These are phyloP conservation scores for Hyphopichia khmerensis DNA, from an alignment of 1,139 yeast species.

Conservation along the genomic window DNA sequence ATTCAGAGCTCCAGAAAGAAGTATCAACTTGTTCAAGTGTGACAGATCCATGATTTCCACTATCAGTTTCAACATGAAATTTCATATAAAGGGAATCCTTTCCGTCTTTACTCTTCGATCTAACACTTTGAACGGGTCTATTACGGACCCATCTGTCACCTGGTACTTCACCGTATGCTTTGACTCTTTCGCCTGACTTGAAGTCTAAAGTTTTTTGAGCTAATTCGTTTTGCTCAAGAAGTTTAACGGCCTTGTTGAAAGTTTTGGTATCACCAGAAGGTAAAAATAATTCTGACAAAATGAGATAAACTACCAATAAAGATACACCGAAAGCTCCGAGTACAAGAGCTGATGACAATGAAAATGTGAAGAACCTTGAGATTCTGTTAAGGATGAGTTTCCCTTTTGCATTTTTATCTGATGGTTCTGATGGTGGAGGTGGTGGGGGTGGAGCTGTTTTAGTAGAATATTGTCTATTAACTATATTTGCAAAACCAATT, in stretches of 20 bases:
- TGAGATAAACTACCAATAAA: slow-evolving; percentile 70
- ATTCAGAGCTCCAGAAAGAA: slow-evolving; percentile 66
- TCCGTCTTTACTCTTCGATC: slow-evolving; percentile 64
- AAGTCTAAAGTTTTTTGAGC: slow-evolving; percentile 61
- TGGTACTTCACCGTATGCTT: slow-evolving; percentile 77
- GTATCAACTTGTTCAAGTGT: slow-evolving; percentile 75
- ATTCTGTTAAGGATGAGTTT: slow-evolving; percentile 36
- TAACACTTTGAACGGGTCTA: slow-evolving; percentile 68
- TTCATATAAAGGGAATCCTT: slow-evolving; percentile 80
- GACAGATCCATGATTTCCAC: slow-evolving; percentile 59
- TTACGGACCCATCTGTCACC: slow-evolving; percentile 84
- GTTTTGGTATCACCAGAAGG: slow-evolving; percentile 92
- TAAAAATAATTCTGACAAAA: slow-evolving; percentile 73
- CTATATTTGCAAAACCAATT: not conserved
- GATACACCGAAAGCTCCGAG: slow-evolving; percentile 68
- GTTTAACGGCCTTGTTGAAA: slow-evolving; percentile 79
- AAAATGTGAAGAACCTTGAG: slow-evolving; percentile 58
- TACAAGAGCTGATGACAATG: slow-evolving; percentile 60
- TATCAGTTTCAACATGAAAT: slow-evolving; percentile 75
- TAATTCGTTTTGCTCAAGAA: slow-evolving; percentile 65
- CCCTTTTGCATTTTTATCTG: slow-evolving; percentile 43
- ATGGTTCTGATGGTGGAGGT: slow-evolving; percentile 40
- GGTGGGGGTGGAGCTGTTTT: slow-evolving; percentile 26
- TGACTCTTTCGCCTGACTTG: slow-evolving; percentile 56
- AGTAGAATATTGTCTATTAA: slow-evolving; percentile 19